Evolutionary conservation across 2,329 filamentous ascomycete genomes (phyloP).

Genomic region (Aureobasidium subglaciale): DNA sequence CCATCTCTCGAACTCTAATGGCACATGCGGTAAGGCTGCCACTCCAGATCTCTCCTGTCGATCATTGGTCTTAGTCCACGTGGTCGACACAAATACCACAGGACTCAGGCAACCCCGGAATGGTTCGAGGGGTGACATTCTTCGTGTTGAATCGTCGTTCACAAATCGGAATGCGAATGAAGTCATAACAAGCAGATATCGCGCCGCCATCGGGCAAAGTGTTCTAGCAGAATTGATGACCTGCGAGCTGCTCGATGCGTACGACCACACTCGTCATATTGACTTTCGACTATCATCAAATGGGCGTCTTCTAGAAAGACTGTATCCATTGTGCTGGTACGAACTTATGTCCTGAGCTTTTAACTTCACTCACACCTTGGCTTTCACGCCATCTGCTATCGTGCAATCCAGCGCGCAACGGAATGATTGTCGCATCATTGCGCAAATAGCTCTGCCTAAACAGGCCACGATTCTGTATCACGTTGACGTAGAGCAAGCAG

Average conservation of each 20-base stretch:
- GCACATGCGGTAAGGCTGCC: neutral
- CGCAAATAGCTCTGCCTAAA: neutral
- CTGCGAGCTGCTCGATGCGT: neutral
- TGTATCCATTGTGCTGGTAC: conserved; percentile 3
- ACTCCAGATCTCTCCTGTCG: conserved; percentile 1
- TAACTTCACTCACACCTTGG: neutral
- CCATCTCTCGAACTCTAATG: neutral
- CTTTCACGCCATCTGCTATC: conserved; percentile 1
- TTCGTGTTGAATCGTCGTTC: too few species aligned
- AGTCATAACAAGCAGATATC: too few species aligned
- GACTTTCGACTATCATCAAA: conserved; percentile 1
- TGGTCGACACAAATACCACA: neutral
- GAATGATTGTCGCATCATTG: too few species aligned
- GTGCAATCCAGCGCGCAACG: too few species aligned
- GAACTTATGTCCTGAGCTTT: conserved; percentile 11
- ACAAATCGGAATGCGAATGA: too few species aligned
- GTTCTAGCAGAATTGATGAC: too few species aligned
- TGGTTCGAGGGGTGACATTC: too few species aligned
- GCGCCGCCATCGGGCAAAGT: too few species aligned
- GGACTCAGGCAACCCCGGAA: neutral
- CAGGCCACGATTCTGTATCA: too few species aligned
- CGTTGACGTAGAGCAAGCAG: neutral
- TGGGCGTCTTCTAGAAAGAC: conserved; percentile 8
- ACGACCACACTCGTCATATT: conserved; percentile 1
- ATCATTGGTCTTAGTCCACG: neutral